A percentile compares a stretch with the other conserved stretches of the same genome.
Conservation (phyloP, 176 grass and related monocot species). For the Musa schizocarpa region DNA sequence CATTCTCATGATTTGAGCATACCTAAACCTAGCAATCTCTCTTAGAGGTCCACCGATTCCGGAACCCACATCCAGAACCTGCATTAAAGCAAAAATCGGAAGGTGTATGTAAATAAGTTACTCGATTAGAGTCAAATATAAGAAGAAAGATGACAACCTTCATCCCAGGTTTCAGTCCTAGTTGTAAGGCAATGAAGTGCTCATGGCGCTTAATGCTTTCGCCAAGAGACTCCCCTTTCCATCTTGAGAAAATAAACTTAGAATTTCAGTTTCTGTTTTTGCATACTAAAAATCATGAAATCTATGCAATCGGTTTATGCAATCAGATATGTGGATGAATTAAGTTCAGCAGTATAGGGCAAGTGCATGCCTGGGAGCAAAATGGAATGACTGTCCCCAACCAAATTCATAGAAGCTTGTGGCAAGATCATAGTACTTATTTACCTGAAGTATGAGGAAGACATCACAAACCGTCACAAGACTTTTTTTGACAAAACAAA, state of each 20-base stretch:
- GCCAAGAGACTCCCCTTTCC: conserved; percentile 76
- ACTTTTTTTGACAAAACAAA: background rate
- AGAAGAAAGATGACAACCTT: conserved; percentile 41
- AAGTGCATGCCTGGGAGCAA: conserved; percentile 71
- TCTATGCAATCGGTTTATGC: too few relatives aligned
- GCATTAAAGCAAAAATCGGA: background rate
- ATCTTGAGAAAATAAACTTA: conserved; percentile 42
- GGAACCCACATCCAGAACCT: conserved; percentile 94
- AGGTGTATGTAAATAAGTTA: background rate
- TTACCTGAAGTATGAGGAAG: conserved; percentile 49
- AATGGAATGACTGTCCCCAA: conserved; percentile 99
- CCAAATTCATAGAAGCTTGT: conserved; percentile 99
- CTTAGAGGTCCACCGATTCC: conserved; percentile 87
- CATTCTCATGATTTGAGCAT: background rate
- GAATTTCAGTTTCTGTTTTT: background rate
- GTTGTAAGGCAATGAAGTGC: conserved; percentile 86
- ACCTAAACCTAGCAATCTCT: conserved; percentile 98
- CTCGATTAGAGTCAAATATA: background rate
- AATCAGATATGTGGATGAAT: background rate
- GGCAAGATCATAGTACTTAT: conserved; percentile 97
- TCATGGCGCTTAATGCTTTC: conserved; percentile 96
- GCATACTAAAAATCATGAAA: background rate
- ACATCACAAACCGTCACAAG: background rate
- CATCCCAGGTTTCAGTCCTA: conserved; percentile 82
- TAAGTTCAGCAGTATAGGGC: background rate